Base-by-base conservation (phyloP, 257 asterid genomes). In the Linaria vulgaris region DNA sequence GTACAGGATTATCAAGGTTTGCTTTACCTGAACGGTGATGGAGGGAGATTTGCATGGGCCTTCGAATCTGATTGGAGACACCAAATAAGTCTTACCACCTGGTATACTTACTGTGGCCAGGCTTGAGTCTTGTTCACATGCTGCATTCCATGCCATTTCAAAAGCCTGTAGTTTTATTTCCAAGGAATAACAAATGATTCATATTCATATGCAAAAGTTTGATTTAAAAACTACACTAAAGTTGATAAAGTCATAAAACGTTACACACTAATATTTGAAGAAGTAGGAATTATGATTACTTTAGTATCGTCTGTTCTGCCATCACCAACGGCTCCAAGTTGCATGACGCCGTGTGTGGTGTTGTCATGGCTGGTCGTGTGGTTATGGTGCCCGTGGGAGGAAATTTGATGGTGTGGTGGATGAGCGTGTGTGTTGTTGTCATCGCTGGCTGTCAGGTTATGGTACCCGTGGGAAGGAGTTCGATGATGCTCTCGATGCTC, bases 261-360 rank as follows among this genome's bases (percentile, higher is more conserved):
- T n/a, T n/a, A n/a, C n/a, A n/a, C n/a, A n/a, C n/a, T n/a, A n/a
- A n/a, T 44, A 44, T 44, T 13, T 44, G 17, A 17, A 44, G 49
- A 44, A 44, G 49, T 5, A 12, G 49, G 19, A 44, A 44, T n/a
- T 7, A 8, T 4, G 10, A 34, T 30, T 67, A 74, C 70, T 50
- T 43, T 51, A 20, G 49, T 23, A 64, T 62, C 71, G 50, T 73
- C 78, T 13, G 37, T 30, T 47, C 23, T 39, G 21, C 71, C 74
- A 68, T 73, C 24, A 25, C 74, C 78, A 8, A 61, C 37, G 17
- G 71, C 78, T 55, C 74, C 74, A 17, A 52, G 68, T 19, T 17
- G n/a, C n/a, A n/a, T n/a, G n/a, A n/a, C n/a, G n/a, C n/a, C n/a
- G n/a, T n/a, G n/a, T n/a, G n/a, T n/a, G n/a, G n/a, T n/a, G n/a